Evolutionary conservation across 129 eudicot genomes (phyloP), one percentile per base, ranked within the genome.

Genomic region (Dittrichia graveolens): DNA sequence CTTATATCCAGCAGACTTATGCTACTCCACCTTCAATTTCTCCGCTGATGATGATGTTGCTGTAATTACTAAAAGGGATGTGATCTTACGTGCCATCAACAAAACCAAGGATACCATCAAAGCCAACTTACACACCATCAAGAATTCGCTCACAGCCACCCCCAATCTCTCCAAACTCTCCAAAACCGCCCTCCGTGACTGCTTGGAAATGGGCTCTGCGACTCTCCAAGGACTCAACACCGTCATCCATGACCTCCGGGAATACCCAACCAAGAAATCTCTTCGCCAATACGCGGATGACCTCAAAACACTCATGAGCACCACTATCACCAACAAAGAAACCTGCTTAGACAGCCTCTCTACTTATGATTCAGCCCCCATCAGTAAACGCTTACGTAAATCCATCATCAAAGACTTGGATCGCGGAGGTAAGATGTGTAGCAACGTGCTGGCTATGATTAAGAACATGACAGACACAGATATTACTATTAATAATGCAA

Each of bases 221-320:
- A 89, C 91, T 10, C 74, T 92, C 2, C 89, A 87, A 10, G 89
- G 81, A 72, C 84, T 92, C 12, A 75, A 73, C 61, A 12, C 59
- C 9, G 75, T 86, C 35, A 68, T 83, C 6, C 42, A 50, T 6
- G 83, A 82, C 59, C 83, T 92, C 31, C 60, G 41, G 14, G 74
- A 35, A 24, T 85, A 87, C 58, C 89, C 84, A 0, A 44, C 73
- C 5, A 77, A 77, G 24, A 80, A 83, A 43, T 7, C n/a, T 8
- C 40, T 76, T 59, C 85, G 16, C 16, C 47, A 64, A 11, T 88
- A 92, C 11, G 95, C 88, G 2, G 84, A 76, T 5, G 89, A 92
- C 75, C 93, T 92, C 46, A 92, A 75, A 40, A 92, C 98, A 5
- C 78, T 89, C 3, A 65, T 89, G 34, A 86, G 95, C 67, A 15